A percentile compares a stretch with the other conserved stretches of the same genome.
Conservation (phyloP, 1,284 basidiomycete species). For the Macrocystidia cucumis region DNA sequence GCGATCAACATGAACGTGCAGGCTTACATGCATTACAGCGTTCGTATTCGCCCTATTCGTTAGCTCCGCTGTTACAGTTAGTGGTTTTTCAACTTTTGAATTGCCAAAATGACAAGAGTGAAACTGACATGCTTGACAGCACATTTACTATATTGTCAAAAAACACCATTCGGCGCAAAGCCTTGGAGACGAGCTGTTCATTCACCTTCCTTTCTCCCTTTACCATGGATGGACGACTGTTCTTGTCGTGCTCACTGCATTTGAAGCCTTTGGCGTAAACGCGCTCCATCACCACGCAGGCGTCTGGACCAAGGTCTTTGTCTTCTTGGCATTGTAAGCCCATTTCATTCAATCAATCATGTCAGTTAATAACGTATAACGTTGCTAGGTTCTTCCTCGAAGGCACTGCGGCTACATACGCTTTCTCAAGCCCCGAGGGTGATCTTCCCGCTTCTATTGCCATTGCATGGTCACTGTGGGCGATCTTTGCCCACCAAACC, state of each 20-base stretch:
- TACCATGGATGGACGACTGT: conserved; percentile 96
- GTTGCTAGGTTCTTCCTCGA: conserved; percentile 80
- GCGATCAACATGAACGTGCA: conserved; percentile 5
- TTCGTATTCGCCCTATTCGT: conserved; percentile 86
- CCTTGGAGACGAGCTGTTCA: conserved; percentile 69
- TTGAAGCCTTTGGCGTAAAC: conserved; percentile 88
- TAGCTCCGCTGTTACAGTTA: conserved; percentile 68
- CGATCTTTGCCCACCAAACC: conserved; percentile 71
- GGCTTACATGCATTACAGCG: conserved; percentile 29
- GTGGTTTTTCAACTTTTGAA: conserved; percentile 13
- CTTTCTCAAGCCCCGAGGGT: conserved; percentile 83
- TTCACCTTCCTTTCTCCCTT: conserved; percentile 86
- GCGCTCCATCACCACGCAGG: conserved; percentile 61
- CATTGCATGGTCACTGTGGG: conserved; percentile 79
- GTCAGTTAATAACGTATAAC: conserved; percentile 3
- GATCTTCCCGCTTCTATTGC: conserved; percentile 86
- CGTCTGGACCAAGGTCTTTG: conserved; percentile 89
- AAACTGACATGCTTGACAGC: conserved; percentile 26
- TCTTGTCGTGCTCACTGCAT: conserved; percentile 81
- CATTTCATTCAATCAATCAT: not conserved
- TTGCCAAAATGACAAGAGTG: conserved; percentile 8
- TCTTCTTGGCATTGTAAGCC: conserved; percentile 75
- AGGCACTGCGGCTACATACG: conserved; percentile 86
- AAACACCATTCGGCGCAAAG: conserved; percentile 67
- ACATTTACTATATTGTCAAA: conserved; percentile 92